Base-by-base conservation (phyloP, 306 rosid species). In the Cucurbita pepo region DNA sequence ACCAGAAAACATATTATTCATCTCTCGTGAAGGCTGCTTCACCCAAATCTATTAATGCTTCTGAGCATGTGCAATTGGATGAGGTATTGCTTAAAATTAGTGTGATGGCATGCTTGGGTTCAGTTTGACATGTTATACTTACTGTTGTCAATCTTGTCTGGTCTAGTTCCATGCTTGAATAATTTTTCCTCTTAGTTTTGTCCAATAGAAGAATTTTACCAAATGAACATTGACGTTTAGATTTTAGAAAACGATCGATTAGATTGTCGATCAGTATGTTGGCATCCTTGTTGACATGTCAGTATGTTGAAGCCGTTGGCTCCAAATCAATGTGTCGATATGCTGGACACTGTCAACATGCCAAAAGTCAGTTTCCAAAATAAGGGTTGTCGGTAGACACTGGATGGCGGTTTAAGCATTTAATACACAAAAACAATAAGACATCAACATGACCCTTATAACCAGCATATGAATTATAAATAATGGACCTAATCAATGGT, bases 21-120 rank as follows among this genome's bases (percentile, higher is more conserved):
- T 86, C 95, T 80, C 83, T 90, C 73, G 98, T 90, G 65, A 94
- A 94, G 86, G 98, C 88, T 69, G 84, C 97, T 71, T 80, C 91
- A 84, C 96, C 98, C 60, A 94, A 90, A 78, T 87, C 98, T 40
- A 89, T 85, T 72, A 83, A 84, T 73, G 71, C 90, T 71, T 78
- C 96, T 3, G 97, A 94, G 73, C 90, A 96, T 37, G 84, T 73
- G 64, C 98, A 90, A 77, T 86, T 94, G 82, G 98, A 94, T 71
- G 90, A 94, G 90, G 98, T 94, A 80, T 59, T 56, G 6, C 9
- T 62, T 58, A 61, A 47, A 36, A 10, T 12, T 14, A 54, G 55
- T 22, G 34, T 38, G 10, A 30, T 44, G 1, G 10, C 45, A 14
- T 74, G 11, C 51, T 60, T 34, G 63, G 22, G 25, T 36, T 51